Evolutionary conservation across 805 yeast species (phyloP).

Genomic region (Ogataea neopini): DNA sequence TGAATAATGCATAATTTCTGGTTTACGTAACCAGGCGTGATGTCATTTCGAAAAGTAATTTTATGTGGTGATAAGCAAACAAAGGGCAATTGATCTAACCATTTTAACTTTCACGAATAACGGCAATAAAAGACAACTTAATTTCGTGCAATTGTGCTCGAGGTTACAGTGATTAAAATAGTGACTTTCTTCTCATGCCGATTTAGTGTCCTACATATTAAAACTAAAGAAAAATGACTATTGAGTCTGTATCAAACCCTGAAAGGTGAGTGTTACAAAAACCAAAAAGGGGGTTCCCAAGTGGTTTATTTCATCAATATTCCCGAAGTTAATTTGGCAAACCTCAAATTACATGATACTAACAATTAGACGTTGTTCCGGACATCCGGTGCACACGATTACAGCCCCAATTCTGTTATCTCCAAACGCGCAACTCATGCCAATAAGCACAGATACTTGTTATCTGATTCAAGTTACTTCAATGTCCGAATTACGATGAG

Average conservation of each 20-base stretch:
- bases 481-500: slow-evolving; percentile 37
- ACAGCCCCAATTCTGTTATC: neutral
- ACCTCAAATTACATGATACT: neutral
- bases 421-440: slow-evolving; percentile 4
- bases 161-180: neutral
- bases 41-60: neutral
- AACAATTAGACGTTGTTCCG: neutral
- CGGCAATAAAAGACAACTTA: too few relatives aligned
- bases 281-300: too few relatives aligned
- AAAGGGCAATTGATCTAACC: neutral
- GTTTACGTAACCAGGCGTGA: slow-evolving; percentile 8
- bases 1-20: neutral
- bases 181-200: neutral
- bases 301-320: too few relatives aligned
- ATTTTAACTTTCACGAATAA: too few relatives aligned
- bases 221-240: slow-evolving; percentile 12
- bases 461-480: slow-evolving; percentile 28
- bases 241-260: slow-evolving; percentile 15
- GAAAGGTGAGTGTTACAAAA: slow-evolving; percentile 14
- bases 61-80: slow-evolving; percentile 2
- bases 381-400: neutral
- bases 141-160: too few relatives aligned
- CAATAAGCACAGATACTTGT: slow-evolving; percentile 20
- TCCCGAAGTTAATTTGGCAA: neutral
- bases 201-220: neutral